Conservation (phyloP, 2,329 filamentous ascomycete genomes). For the Sordariomycetes sp. region DNA sequence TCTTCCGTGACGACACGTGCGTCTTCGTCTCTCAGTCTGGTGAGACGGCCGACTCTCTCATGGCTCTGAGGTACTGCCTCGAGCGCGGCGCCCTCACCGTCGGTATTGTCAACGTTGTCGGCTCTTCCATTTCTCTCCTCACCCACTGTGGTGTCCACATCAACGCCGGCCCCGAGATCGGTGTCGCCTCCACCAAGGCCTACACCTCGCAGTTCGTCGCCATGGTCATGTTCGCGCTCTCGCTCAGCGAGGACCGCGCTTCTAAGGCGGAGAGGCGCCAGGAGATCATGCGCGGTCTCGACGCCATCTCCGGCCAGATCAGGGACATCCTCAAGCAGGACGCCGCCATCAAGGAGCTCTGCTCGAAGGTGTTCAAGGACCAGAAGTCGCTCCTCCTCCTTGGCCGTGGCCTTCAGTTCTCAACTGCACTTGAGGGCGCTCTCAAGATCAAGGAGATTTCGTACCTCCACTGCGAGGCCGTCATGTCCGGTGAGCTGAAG, state of each 20-base stretch:
- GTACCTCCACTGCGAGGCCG: conserved; percentile 97
- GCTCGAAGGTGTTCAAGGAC: conserved; percentile 84
- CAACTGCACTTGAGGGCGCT: conserved; percentile 91
- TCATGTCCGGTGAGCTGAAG: conserved; percentile 99
- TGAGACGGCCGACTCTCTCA: conserved; percentile 93
- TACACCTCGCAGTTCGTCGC: conserved; percentile 99
- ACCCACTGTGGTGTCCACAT: conserved; percentile 99
- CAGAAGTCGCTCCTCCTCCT: conserved; percentile 93
- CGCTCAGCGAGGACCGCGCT: conserved; percentile 87
- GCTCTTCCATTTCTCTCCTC: conserved; percentile 94
- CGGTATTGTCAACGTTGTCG: conserved; percentile 96
- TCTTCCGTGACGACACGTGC: conserved; percentile 98
- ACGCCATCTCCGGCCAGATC: conserved; percentile 82
- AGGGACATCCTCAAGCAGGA: conserved; percentile 83
- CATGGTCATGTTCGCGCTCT: conserved; percentile 99
- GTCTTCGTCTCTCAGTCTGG: conserved; percentile 98
- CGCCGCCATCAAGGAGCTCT: conserved; percentile 87
- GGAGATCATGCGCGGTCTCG: conserved; percentile 91
- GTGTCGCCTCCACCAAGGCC: conserved; percentile 97
- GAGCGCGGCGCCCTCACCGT: conserved; percentile 95
- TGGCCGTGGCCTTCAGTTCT: conserved; percentile 91
- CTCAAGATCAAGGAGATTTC: conserved; percentile 99
- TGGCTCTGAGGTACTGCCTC: conserved; percentile 95
- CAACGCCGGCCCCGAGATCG: conserved; percentile 96
- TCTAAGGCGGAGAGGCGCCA: conserved; percentile 85